Base-by-base conservation (phyloP, 2,329 filamentous ascomycete species). In the Aspergillus sp. region DNA sequence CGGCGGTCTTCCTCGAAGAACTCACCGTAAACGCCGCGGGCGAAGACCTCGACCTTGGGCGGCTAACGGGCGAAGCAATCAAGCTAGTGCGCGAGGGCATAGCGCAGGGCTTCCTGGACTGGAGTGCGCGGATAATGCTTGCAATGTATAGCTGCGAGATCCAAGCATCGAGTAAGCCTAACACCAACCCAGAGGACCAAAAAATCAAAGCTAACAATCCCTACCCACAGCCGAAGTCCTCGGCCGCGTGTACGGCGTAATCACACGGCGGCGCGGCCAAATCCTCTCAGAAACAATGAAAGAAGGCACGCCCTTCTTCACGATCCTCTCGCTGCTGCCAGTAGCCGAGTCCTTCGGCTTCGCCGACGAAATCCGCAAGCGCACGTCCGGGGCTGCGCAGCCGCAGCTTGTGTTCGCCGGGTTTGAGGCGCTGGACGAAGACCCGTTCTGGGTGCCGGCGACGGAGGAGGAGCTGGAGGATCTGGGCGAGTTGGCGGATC, bases 81-180 rank as follows among this genome's bases (percentile, higher is more conserved):
- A 86, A 86, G 58, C 81, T 83, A 0, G 79, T 89, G 12, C 85
- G 89, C 45, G 78, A 85, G 28, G 75, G 80, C n/a, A 86, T 98
- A 40, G 75, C 80, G 31, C 70, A 80, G 42, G 89, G 80, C 14
- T 94, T 96, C 68, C 68, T 95, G 12, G 91, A 96, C 67, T 98
- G 91, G 91, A 89, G 82, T 24, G 84, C 91, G 0, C 79, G 91
- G n/a, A 75, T 98, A 45, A 77, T 96, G 65, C 76, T 98, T 27
- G 91, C 91, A 32, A 96, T 96, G 86, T 98, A 98, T 67, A 86
- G 78, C 34, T 94, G 89, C 57, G 91, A 96, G 57, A 96, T 98
- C 51, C 91, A 96, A 71, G 86, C 89, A 17, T 88, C 84, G 14
- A 89, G 77, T 81, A 69, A 57, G 75, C 63, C 10, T 4, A 6